Conservation (phyloP, 306 rosid species). For the Castanea mollissima region DNA sequence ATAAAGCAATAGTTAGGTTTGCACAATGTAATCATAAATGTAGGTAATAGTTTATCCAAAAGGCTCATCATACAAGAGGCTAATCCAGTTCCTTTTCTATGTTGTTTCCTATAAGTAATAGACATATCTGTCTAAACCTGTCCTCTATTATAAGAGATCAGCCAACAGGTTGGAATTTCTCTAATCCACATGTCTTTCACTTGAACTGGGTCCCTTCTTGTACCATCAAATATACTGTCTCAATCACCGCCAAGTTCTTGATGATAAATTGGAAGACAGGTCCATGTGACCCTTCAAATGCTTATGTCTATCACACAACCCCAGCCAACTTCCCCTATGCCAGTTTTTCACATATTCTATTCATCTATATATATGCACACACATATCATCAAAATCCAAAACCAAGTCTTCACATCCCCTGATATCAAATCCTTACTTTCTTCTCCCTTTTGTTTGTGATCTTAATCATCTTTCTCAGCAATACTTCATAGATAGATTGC, state of each 20-base stretch:
- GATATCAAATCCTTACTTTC: neutral
- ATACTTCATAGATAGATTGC: neutral
- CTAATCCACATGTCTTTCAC: neutral
- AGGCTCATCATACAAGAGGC: neutral
- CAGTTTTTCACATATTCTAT: neutral
- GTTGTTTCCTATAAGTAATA: neutral
- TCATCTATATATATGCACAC: neutral
- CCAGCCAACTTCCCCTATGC: neutral
- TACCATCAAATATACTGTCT: too few relatives aligned
- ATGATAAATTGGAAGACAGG: constrained; percentile 4
- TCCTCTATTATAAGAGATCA: neutral
- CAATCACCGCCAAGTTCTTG: neutral
- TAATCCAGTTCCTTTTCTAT: neutral
- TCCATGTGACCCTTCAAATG: constrained; percentile 20
- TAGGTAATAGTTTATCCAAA: too few relatives aligned
- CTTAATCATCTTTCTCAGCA: neutral
- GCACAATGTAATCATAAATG: too few relatives aligned
- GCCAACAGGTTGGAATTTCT: neutral
- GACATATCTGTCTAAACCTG: neutral
- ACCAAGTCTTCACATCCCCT: neutral
- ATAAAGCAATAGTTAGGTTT: too few relatives aligned
- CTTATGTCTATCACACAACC: constrained; percentile 12
- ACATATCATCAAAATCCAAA: neutral
- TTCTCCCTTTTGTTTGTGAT: neutral
- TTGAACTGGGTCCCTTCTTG: neutral